Percentiles rank a stretch among this genome's conserved stretches.
Evolutionary conservation across 2,329 filamentous ascomycete genomes (phyloP).

Genomic region (Fusarium sp.): DNA sequence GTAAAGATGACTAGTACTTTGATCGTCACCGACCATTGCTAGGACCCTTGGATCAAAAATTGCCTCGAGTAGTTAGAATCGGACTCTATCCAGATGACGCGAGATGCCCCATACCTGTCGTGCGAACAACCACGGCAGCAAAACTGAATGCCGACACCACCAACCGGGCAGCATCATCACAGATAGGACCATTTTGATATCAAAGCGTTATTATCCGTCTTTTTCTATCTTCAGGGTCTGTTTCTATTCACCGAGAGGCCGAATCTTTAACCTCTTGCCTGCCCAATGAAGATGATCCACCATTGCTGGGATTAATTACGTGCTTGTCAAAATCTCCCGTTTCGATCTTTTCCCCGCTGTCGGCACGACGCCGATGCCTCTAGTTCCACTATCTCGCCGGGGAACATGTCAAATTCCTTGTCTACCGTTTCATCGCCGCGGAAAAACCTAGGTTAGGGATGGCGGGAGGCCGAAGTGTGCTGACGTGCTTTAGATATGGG

Average conservation of each 20-base stretch:
- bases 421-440: background rate
- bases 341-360: constrained; percentile 2
- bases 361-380: background rate
- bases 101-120: background rate
- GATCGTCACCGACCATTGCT: background rate
- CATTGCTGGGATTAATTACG: background rate
- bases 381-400: background rate
- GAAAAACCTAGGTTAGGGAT: background rate
- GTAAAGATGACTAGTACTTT: background rate
- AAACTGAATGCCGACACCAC: background rate
- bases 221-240: background rate
- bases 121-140: background rate
- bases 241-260: background rate
- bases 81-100: background rate
- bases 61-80: background rate
- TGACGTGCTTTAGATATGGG: background rate
- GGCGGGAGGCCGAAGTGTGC: background rate
- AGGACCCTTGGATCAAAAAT: background rate
- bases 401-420: background rate
- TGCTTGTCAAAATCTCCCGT: background rate
- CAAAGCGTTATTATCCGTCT: background rate
- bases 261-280: background rate
- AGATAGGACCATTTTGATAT: background rate
- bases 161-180: background rate
- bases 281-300: background rate